Percentiles rank a stretch among this genome's conserved stretches.
phyloP scores from a whole-genome alignment of 2,329 filamentous ascomycete genomes.

The Talaromyces sp. region DNA sequence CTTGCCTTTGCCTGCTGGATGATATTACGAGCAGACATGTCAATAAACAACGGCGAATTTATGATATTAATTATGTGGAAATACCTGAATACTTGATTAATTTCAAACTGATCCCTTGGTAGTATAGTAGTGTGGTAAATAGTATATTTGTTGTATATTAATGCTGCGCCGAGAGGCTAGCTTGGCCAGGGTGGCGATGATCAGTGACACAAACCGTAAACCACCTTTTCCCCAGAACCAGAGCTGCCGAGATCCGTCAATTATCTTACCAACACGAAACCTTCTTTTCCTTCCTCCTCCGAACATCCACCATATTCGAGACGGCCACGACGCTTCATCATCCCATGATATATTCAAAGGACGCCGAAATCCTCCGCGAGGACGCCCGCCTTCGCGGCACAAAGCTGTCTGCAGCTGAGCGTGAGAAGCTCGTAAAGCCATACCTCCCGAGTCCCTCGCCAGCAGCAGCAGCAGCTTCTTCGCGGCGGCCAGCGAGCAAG shows the following conservation, averaged over 20 bases:
- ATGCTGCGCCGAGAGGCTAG: background rate
- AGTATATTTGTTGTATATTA: background rate
- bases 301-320: background rate
- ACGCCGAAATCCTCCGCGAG: slow-evolving; percentile 30
- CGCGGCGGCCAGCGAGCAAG: slow-evolving; percentile 15
- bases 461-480: slow-evolving; percentile 12
- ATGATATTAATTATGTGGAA: background rate
- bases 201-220: background rate
- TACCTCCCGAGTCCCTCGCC: slow-evolving; percentile 45
- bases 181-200: background rate
- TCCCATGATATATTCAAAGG: slow-evolving; percentile 27
- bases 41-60: no score
- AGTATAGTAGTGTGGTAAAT: no score
- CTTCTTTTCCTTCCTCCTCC: background rate
- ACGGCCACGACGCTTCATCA: background rate
- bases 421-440: slow-evolving; percentile 46
- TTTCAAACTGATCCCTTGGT: background rate
- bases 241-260: background rate
- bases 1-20: background rate
- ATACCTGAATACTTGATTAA: background rate
- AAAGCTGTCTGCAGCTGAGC: slow-evolving; percentile 40
- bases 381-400: slow-evolving; percentile 34
- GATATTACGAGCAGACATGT: background rate
- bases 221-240: background rate
- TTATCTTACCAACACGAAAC: background rate